Base-by-base conservation (phyloP, 1,139 yeast genomes). In the Meyerozyma elateridarum region DNA sequence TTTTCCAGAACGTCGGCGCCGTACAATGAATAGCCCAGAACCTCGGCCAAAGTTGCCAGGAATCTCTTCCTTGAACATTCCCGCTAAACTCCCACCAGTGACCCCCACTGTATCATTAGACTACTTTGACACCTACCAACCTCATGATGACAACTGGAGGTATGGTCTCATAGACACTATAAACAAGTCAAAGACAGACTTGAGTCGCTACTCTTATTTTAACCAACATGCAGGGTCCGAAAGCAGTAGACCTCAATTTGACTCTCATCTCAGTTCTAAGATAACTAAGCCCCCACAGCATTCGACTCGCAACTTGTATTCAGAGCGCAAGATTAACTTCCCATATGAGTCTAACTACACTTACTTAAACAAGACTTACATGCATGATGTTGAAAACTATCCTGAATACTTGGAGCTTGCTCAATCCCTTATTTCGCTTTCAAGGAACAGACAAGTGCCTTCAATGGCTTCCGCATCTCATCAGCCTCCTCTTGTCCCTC, bases 331-430 rank as follows among this genome's bases (percentile, higher is more conserved):
- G 41, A 64, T 70, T 30, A 68, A 72, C 46, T 74, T 70, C 44
- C 79, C 79, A 6, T 74, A 67, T 47, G 76, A 73, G 44, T 69
- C 73, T 15, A 72, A 73, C 43, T 73, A 73, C 46, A 69, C 76
- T 12, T 73, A 73, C 45, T 53, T 66, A 45, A 65, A 66, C 46
- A 56, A 62, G 39, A 64, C 73, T 6, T 68, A 68, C 40, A 50
- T 68, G 46, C 61, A 54, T 25, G 74, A 68, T 43, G 70, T 68
- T 28, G 66, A 62, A 37, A 57, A 49, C 40, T 68, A 62, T 46
- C 73, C 73, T n/a, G 73, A 67, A 46, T 68, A 68, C 42, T 55
- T 68, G 47, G 73, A 68, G 42, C 53, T 67, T 36, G 74, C 74
- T 1, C 69, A 65, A 40, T 60, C 68, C 8, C 56, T 68, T 36